Evolutionary conservation across 2,329 filamentous ascomycete species (phyloP).

Genomic region (Basipetospora chlamydospora): DNA sequence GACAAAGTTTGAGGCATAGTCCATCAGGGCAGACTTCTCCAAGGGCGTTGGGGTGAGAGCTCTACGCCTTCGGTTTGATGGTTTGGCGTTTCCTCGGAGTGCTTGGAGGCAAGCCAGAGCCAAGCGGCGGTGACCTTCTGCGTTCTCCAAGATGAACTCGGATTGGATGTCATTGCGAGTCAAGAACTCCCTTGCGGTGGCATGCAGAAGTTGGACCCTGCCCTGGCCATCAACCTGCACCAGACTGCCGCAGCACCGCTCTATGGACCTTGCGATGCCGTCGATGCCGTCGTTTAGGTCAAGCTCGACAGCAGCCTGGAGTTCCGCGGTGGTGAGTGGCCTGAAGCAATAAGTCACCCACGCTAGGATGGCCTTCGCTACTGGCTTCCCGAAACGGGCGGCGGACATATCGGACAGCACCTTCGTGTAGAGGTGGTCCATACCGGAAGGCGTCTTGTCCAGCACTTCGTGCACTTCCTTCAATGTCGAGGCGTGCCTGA

Average conservation of each 20-base stretch:
- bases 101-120: not conserved
- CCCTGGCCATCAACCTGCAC: not conserved
- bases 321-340: not conserved
- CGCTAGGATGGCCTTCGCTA: not conserved
- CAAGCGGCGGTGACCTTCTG: not conserved
- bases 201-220: not conserved
- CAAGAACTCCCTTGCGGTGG: not conserved
- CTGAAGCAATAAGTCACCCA: not conserved
- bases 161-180: not conserved
- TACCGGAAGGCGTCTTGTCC: not conserved
- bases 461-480: not conserved
- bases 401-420: not conserved
- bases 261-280: not conserved
- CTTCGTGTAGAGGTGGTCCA: not conserved
- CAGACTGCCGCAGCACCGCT: not conserved
- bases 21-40: too few relatives aligned
- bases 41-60: not conserved
- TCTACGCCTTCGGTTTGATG: not conserved
- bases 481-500: not conserved
- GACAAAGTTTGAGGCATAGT: not conserved
- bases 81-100: not conserved
- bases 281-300: not conserved
- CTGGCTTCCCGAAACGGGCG: not conserved
- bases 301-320: not conserved
- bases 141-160: not conserved